phyloP scores from a whole-genome alignment of 306 rosid genomes.

The Quillaja saponaria region DNA sequence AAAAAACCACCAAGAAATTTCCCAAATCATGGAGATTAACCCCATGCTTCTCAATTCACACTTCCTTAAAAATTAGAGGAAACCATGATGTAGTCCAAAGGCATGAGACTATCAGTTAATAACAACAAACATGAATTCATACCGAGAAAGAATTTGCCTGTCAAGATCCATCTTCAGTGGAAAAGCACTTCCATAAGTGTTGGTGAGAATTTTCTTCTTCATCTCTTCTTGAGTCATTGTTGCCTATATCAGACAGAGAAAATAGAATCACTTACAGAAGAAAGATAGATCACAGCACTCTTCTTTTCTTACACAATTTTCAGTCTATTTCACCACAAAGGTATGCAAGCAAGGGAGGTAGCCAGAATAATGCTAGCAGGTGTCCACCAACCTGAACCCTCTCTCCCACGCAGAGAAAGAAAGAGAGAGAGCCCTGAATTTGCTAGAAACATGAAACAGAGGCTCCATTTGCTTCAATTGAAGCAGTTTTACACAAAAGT shows the following conservation, averaged over 20 bases:
- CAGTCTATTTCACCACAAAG: no score
- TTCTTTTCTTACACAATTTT: no score
- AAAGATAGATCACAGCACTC: no score
- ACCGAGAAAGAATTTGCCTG: conserved; percentile 77
- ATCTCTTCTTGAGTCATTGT: conserved; percentile 44
- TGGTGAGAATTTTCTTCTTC: conserved; percentile 56
- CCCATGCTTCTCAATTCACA: not conserved
- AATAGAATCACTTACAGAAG: not conserved
- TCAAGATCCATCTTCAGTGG: conserved; percentile 82
- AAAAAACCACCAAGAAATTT: not conserved
- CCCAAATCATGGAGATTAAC: not conserved
- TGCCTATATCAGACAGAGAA: conserved; percentile 36
- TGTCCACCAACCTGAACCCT: no score
- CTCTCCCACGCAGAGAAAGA: no score
- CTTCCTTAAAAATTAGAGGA: not conserved
- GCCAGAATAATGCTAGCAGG: no score
- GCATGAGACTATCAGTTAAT: not conserved
- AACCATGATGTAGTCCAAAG: not conserved
- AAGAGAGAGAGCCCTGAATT: not conserved
- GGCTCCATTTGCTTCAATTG: not conserved
- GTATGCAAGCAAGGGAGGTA: no score
- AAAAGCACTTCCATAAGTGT: conserved; percentile 75
- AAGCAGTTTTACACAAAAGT: not conserved
- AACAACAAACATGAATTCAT: conserved; percentile 1
- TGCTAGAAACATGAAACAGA: not conserved